Evolutionary conservation across 805 yeast genomes (phyloP), one percentile per base, ranked within the genome.

Genomic region (Lipomyces chichibuensis): DNA sequence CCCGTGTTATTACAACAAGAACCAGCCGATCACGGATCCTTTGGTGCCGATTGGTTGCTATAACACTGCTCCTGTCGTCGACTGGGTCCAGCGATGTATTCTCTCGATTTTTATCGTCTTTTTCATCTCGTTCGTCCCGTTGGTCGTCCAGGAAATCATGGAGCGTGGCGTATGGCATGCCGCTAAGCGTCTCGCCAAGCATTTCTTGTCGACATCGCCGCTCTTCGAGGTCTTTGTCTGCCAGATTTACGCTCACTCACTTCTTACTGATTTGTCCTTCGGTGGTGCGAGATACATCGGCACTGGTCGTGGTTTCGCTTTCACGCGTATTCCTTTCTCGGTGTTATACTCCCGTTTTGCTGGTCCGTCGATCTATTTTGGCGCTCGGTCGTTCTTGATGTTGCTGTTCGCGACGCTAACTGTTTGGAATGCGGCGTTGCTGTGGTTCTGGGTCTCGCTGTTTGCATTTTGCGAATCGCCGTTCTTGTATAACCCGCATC

Each of bases 391-490:
- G 11, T 82, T 89, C 71, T 76, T 92, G 71, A 84, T 89, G 82
- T 80, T 93, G 35, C 72, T 91, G 60, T 92, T 91, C 80, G 90
- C 93, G 7, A 85, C 92, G 0, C 76, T 88, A 8, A 82, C 97
- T 0, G 89, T 91, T 84, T 92, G 98, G 98, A 96, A 91, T 80
- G 89, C 97, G 29, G 91, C 98, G 55, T 83, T 95, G 74, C 80
- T 94, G 71, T 95, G 98, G 97, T 95, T 95, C 87, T 95, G 98
- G 98, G 89, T 95, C 67, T 89, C 97, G 23, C 82, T 92, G 74
- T 84, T 92, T 59, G 91, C 98, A 2, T 84, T 95, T 81, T 85
- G 92, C 81, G 86, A 92, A 74, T 89, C 98, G 59, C 99, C 99
- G 75, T 92, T 94, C 79, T 77, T 95, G 69, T 95, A 92, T 87